These are phyloP conservation scores for Cyberlindnera subsufficiens DNA, from an alignment of 805 yeast genomes.

Conservation along the genomic window DNA sequence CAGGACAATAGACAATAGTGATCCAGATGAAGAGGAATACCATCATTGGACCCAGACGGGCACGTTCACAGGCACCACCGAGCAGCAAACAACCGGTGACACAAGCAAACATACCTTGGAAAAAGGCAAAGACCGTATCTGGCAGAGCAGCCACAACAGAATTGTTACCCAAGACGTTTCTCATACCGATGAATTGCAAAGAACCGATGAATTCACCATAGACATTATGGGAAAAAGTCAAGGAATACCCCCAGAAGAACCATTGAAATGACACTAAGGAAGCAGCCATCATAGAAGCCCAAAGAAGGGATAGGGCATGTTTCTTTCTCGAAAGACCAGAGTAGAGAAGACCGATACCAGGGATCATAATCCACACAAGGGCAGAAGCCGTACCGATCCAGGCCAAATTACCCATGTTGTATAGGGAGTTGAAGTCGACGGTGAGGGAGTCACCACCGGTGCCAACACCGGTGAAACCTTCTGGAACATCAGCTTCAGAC, in stretches of 20 bases:
- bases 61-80: conserved; percentile 98
- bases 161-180: conserved; percentile 78
- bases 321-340: conserved; percentile 93
- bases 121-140: conserved; percentile 82
- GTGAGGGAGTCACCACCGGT: conserved; percentile 80
- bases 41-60: conserved; percentile 95
- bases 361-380: conserved; percentile 92
- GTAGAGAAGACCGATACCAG: conserved; percentile 90
- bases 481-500: conserved; percentile 23
- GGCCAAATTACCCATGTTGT: conserved; percentile 71
- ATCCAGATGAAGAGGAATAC: conserved; percentile 89
- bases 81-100: conserved; percentile 90
- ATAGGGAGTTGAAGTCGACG: conserved; percentile 65
- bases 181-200: conserved; percentile 73
- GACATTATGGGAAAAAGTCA: conserved; percentile 70
- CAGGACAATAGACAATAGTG: conserved; percentile 92
- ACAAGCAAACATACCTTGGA: conserved; percentile 96
- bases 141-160: conserved; percentile 67
- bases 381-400: conserved; percentile 78
- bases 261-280: conserved; percentile 86
- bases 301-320: conserved; percentile 88
- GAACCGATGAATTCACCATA: conserved; percentile 69
- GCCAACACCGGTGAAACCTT: conserved; percentile 50
- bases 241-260: conserved; percentile 98
- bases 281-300: conserved; percentile 91